Evolutionary conservation across 2,329 filamentous ascomycete genomes (phyloP).

Genomic region (Aspergillus ruber): DNA sequence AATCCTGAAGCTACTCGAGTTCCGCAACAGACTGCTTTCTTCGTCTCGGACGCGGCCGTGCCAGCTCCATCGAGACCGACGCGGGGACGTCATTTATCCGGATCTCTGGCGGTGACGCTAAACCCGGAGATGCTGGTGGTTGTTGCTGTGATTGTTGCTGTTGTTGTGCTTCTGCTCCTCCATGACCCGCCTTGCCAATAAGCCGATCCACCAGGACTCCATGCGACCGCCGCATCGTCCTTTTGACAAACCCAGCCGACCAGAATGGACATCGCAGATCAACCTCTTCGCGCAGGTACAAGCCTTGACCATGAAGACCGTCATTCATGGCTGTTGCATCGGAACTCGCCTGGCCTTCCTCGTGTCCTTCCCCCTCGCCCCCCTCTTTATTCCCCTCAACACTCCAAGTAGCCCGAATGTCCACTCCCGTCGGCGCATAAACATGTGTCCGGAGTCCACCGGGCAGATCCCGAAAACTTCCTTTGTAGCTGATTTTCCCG

Average conservation of each 20-base stretch:
- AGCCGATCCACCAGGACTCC: slow-evolving; percentile 61
- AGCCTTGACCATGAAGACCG: slow-evolving; percentile 40
- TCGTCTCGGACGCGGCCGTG: neutral
- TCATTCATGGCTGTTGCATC: slow-evolving; percentile 44
- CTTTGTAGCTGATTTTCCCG: slow-evolving; percentile 69
- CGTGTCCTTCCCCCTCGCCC: slow-evolving; percentile 59
- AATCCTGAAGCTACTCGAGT: neutral
- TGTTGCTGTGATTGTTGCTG: neutral
- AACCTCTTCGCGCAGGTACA: slow-evolving; percentile 81
- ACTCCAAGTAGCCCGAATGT: slow-evolving; percentile 72
- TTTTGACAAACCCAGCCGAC: slow-evolving; percentile 71
- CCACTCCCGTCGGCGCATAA: slow-evolving; percentile 73
- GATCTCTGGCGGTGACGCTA: neutral
- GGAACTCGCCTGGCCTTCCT: slow-evolving; percentile 56
- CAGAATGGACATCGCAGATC: slow-evolving; percentile 75
- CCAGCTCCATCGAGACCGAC: neutral
- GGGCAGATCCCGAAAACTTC: slow-evolving; percentile 69
- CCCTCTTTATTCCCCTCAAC: slow-evolving; percentile 66
- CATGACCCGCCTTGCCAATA: slow-evolving; percentile 42
- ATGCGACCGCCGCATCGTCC: slow-evolving; percentile 72
- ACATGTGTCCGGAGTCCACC: slow-evolving; percentile 73
- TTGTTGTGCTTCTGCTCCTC: neutral
- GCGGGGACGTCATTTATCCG: neutral
- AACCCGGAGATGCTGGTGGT: neutral
- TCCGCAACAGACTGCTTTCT: neutral